Evolutionary conservation across 1,139 yeast species (phyloP), one percentile per base, ranked within the genome.

Genomic region (Suzukiozyma palmioleophila): DNA sequence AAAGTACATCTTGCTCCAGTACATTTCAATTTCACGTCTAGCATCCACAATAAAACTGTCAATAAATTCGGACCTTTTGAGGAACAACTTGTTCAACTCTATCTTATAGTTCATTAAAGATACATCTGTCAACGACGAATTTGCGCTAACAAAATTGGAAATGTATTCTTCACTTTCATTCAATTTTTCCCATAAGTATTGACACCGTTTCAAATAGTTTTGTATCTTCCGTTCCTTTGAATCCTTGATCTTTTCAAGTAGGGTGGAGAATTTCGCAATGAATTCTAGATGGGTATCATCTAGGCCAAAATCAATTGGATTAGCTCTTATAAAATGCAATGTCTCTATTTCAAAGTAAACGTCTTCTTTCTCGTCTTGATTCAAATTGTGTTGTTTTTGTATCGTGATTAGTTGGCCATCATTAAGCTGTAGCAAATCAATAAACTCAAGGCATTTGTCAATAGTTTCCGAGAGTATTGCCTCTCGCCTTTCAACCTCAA

Each of bases 41-140:
- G 86, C 69, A 36, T 79, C 84, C 11, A 65, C 56, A 11, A 90
- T 83, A 45, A 90, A 81, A 16, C 76, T 77, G 40, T 84, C 83
- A 28, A 89, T 77, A 46, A 75, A 75, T 42, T 78, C 75, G 13
- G 79, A 72, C 49, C 94, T 77, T 57, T 79, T 77, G 22, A 67
- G 64, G 39, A 75, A 69, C 28, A 90, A 66, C 42, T 85, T 70
- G 22, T 67, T 68, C 36, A 83, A 59, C 52, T 88, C 92, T 32
- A 52, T 50, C 43, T 77, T 73, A 46, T 79, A 75, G 35, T 63
- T 61, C 33, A 58, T 47, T 14, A 70, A 43, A 0, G 74, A 60
- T 11, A 48, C 42, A 37, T 71, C 76, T 8, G 66, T 76, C 57
- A 57, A 50, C 36, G 60, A 43, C n/a, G 53, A 49, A 45, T 77